phyloP scores from a whole-genome alignment of 2,329 filamentous ascomycete species.

The Aspergillus sp. region DNA sequence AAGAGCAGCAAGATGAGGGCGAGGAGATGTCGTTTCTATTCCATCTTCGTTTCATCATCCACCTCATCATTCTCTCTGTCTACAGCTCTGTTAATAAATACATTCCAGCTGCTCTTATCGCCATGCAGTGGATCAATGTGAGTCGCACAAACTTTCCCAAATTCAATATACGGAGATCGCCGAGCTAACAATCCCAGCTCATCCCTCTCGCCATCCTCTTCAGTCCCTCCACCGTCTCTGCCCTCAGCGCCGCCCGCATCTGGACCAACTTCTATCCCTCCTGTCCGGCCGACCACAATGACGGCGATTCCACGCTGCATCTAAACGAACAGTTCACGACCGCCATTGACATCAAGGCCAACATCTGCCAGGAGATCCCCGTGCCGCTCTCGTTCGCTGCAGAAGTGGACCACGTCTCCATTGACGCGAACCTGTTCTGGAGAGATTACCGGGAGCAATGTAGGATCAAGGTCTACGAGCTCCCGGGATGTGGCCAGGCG shows the following conservation, averaged over 20 bases:
- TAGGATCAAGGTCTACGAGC: slow-evolving; percentile 32
- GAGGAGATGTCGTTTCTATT: background rate
- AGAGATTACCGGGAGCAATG: slow-evolving; percentile 19
- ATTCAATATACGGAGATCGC: slow-evolving; percentile 47
- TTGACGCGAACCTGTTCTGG: slow-evolving; percentile 24
- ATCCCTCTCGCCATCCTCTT: slow-evolving; percentile 18
- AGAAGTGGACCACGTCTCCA: slow-evolving; percentile 25
- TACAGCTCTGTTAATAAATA: background rate
- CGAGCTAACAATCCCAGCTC: slow-evolving; percentile 12
- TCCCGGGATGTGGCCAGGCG: slow-evolving; percentile 28
- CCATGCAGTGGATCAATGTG: slow-evolving; percentile 12
- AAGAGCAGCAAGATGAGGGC: background rate
- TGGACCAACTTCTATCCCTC: slow-evolving; percentile 30
- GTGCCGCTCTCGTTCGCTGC: slow-evolving; percentile 22
- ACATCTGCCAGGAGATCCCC: slow-evolving; percentile 23
- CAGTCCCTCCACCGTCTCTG: slow-evolving; percentile 14
- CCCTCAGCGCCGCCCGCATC: slow-evolving; percentile 25
- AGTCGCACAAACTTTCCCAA: background rate
- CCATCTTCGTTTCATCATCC: background rate
- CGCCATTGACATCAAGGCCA: slow-evolving; percentile 19
- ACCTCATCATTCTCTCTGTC: background rate
- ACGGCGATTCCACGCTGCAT: background rate
- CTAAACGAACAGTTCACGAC: slow-evolving; percentile 18
- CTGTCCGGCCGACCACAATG: slow-evolving; percentile 17
- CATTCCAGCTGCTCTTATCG: background rate